These are phyloP conservation scores for Schizopora paradoxa DNA, from an alignment of 1,284 basidiomycete genomes.

Conservation along the genomic window DNA sequence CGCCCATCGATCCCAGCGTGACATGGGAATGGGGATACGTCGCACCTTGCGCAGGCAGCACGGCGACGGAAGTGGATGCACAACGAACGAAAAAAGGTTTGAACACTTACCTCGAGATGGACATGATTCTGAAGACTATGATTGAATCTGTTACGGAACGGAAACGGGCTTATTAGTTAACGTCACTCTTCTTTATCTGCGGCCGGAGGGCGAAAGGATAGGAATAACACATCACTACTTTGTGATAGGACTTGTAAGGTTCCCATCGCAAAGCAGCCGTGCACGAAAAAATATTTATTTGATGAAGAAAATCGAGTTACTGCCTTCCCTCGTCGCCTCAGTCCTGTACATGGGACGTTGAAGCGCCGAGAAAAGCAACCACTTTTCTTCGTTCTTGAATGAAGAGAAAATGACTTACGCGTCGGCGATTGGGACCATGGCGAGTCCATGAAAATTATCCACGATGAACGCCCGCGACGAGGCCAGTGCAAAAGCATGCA, in stretches of 20 bases:
- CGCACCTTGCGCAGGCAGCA: too few species aligned
- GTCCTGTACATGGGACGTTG: neutral
- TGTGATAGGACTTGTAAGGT: too few species aligned
- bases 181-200: neutral
- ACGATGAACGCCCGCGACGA: conserved; percentile 85
- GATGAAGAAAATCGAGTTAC: conserved; percentile 1
- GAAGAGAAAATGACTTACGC: conserved; percentile 44
- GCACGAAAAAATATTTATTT: too few species aligned
- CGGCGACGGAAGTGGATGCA: neutral
- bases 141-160: conserved; percentile 62
- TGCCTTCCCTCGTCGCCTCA: neutral
- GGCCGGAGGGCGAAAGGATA: conserved; percentile 1
- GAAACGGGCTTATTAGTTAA: conserved; percentile 4
- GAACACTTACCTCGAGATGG: conserved; percentile 60
- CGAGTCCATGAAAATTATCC: conserved; percentile 79
- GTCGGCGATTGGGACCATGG: conserved; percentile 89
- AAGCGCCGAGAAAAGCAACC: neutral
- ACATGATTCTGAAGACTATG: conserved; percentile 71
- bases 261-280: too few species aligned
- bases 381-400: conserved; percentile 1
- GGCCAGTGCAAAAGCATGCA: conserved; percentile 74
- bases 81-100: neutral
- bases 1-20: too few species aligned
- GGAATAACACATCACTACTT: too few species aligned
- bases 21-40: neutral